Conservation (phyloP, 495 filamentous ascomycete genomes). For the Achaetomiella virescens region DNA sequence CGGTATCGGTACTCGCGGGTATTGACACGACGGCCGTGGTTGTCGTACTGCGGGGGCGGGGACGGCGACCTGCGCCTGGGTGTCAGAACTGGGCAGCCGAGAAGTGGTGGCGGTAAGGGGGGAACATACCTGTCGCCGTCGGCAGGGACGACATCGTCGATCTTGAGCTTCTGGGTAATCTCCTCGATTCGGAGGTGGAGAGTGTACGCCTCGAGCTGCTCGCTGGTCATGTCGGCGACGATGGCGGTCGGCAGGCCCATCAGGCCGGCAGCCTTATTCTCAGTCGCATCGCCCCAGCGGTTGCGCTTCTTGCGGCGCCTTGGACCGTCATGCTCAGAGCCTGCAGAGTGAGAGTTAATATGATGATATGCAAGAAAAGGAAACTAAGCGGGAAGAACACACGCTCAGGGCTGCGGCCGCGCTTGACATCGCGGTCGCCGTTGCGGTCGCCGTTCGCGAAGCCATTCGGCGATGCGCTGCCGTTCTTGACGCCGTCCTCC, state of each 20-base stretch:
- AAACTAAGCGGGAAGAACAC: slow-evolving; percentile 4
- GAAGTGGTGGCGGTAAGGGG: not conserved
- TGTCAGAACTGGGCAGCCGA: slow-evolving; percentile 6
- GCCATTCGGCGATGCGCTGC: not conserved
- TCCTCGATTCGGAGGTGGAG: slow-evolving; percentile 94
- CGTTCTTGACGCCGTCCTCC: slow-evolving; percentile 33
- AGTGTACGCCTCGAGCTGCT: slow-evolving; percentile 95
- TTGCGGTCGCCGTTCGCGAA: slow-evolving; percentile 14
- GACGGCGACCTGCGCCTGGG: slow-evolving; percentile 70
- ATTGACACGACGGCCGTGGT: slow-evolving; percentile 96
- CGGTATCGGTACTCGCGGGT: slow-evolving; percentile 96
- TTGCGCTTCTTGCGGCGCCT: slow-evolving; percentile 93
- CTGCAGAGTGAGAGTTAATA: slow-evolving; percentile 11
- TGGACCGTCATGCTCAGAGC: slow-evolving; percentile 58
- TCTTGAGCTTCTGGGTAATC: slow-evolving; percentile 96
- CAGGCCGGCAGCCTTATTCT: slow-evolving; percentile 95
- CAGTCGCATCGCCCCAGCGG: slow-evolving; percentile 90
- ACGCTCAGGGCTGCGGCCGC: slow-evolving; percentile 49
- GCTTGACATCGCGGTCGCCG: slow-evolving; percentile 59
- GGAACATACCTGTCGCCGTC: slow-evolving; percentile 80
- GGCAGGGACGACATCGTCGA: slow-evolving; percentile 93
- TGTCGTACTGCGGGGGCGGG: slow-evolving; percentile 94
- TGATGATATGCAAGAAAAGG: not conserved
- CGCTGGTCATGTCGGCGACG: slow-evolving; percentile 91
- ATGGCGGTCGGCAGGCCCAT: slow-evolving; percentile 97